Percentiles rank a stretch among this genome's conserved stretches.
These are phyloP conservation scores for Xylaria sp. DNA, from an alignment of 2,329 filamentous ascomycete species.

Conservation along the genomic window DNA sequence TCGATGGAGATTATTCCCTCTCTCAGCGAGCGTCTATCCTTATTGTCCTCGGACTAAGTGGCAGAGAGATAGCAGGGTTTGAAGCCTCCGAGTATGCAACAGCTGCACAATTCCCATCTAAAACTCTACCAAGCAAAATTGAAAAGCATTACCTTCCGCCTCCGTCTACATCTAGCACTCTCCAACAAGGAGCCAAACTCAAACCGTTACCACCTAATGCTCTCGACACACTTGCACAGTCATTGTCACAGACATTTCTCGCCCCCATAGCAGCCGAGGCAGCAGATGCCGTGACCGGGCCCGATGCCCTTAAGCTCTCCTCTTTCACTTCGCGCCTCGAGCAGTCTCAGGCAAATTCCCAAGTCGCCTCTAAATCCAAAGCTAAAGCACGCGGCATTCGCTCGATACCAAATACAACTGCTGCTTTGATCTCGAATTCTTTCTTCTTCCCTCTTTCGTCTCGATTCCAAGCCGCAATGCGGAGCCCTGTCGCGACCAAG, in stretches of 20 bases:
- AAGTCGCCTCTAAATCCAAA: slow-evolving; percentile 42
- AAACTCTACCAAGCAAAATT: slow-evolving; percentile 77
- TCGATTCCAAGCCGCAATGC: slow-evolving; percentile 76
- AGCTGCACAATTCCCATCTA: slow-evolving; percentile 77
- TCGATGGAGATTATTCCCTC: slow-evolving; percentile 91
- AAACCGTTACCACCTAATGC: slow-evolving; percentile 66
- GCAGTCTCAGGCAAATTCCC: slow-evolving; percentile 51
- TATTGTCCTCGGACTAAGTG: slow-evolving; percentile 81
- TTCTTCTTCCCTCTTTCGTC: slow-evolving; percentile 91
- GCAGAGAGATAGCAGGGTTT: slow-evolving; percentile 85
- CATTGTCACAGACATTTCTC: slow-evolving; percentile 78
- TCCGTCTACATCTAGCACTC: slow-evolving; percentile 41
- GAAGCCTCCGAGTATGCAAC: slow-evolving; percentile 66
- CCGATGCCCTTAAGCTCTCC: slow-evolving; percentile 86
- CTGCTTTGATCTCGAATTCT: slow-evolving; percentile 75
- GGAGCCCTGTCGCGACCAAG: slow-evolving; percentile 52
- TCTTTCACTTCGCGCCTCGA: slow-evolving; percentile 85
- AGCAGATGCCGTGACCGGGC: slow-evolving; percentile 82
- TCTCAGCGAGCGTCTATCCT: slow-evolving; percentile 85
- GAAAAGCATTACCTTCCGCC: slow-evolving; percentile 73
- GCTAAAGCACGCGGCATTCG: slow-evolving; percentile 54
- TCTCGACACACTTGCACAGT: slow-evolving; percentile 74
- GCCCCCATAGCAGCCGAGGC: slow-evolving; percentile 83
- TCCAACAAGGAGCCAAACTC: slow-evolving; percentile 53
- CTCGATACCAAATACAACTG: slow-evolving; percentile 79